Conservation (phyloP, 345 rosid genomes). For the Euphorbia tirucalli region DNA sequence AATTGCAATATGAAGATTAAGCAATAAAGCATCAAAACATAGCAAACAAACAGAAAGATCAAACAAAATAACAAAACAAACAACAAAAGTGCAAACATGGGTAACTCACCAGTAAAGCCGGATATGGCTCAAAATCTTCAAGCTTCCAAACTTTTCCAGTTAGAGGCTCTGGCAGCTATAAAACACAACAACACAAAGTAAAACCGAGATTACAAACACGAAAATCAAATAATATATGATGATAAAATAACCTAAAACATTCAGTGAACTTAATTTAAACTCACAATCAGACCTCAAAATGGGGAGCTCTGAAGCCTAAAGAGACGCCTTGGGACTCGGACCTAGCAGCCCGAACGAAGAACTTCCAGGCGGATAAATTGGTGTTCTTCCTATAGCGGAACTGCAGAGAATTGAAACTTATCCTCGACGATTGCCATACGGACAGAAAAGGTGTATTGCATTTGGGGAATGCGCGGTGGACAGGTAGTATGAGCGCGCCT, state of each 20-base stretch:
- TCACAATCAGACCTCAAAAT: slow-evolving; percentile 47
- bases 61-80: neutral
- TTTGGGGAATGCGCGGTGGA: slow-evolving; percentile 12
- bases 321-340: slow-evolving; percentile 55
- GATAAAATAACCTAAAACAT: neutral
- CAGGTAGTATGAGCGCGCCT: slow-evolving; percentile 10
- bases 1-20: neutral
- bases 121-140: slow-evolving; percentile 79
- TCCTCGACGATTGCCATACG: slow-evolving; percentile 14
- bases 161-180: slow-evolving; percentile 71
- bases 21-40: neutral
- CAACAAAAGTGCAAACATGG: neutral
- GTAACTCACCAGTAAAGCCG: slow-evolving; percentile 63
- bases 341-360: slow-evolving; percentile 62
- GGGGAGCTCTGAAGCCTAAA: slow-evolving; percentile 61
- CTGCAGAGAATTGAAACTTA: slow-evolving; percentile 28
- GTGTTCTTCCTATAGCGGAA: slow-evolving; percentile 19
- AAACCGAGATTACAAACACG: neutral
- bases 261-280: neutral
- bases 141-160: slow-evolving; percentile 76
- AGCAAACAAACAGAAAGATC: slow-evolving; percentile 9
- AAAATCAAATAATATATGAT: neutral
- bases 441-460: slow-evolving; percentile 20
- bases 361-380: slow-evolving; percentile 28
- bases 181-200: neutral